Evolutionary conservation across 176 grass and related monocot genomes (phyloP).

Genomic region (Rhynchospora tenuis): DNA sequence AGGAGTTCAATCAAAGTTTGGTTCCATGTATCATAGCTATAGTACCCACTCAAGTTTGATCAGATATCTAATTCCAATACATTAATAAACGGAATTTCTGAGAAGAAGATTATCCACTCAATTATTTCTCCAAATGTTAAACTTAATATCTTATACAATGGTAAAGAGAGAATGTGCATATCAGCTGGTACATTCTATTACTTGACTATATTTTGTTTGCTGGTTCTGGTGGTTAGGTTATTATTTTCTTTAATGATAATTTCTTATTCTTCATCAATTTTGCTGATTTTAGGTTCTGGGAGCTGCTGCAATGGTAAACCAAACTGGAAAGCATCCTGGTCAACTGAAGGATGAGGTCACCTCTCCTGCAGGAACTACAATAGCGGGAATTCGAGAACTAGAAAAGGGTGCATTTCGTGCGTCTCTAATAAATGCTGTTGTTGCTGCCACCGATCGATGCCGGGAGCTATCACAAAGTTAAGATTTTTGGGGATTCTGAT

Average conservation of each 20-base stretch:
- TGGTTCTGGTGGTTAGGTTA: not conserved
- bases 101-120: not conserved
- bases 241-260: not conserved
- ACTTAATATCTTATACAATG: not conserved
- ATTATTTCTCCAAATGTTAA: not conserved
- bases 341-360: constrained; percentile 94
- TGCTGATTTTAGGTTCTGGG: constrained; percentile 62
- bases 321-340: constrained; percentile 82
- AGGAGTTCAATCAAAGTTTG: not conserved
- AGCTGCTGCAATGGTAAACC: constrained; percentile 86
- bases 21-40: not conserved
- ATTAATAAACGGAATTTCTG: not conserved
- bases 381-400: constrained; percentile 80
- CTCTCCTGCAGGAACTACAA: constrained; percentile 96
- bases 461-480: constrained; percentile 58
- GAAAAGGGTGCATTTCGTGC: constrained; percentile 85
- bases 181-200: not conserved
- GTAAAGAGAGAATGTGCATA: not conserved
- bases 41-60: not conserved
- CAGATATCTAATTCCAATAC: not conserved
- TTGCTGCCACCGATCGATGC: constrained; percentile 83
- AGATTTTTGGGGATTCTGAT: not conserved
- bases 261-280: not conserved
- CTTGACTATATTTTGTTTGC: not conserved
- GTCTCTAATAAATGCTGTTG: constrained; percentile 75